phyloP scores from a whole-genome alignment of 352 stramenopile genomes.

The Pythium folliculosum region DNA sequence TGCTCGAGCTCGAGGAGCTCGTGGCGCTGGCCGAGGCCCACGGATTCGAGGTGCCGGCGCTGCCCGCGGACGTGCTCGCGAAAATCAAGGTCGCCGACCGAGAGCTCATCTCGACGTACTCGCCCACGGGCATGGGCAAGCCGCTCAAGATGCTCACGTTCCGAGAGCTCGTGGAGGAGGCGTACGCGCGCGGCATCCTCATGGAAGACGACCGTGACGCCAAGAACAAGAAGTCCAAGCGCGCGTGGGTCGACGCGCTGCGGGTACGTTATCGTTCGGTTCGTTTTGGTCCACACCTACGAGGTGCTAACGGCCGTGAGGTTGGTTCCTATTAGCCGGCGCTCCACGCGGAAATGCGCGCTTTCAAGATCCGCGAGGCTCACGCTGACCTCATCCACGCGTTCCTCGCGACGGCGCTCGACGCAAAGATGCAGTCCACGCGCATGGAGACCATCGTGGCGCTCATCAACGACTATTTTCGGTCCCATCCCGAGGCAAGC shows the following conservation, averaged over 20 bases:
- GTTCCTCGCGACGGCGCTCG: constrained; percentile 36
- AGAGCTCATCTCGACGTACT: constrained; percentile 43
- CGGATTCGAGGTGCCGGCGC: constrained; percentile 29
- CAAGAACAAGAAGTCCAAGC: constrained; percentile 66
- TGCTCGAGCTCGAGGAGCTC: constrained; percentile 49
- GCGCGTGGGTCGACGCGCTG: constrained; percentile 55
- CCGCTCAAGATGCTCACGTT: constrained; percentile 60
- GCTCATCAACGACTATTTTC: constrained; percentile 15
- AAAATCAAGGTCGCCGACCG: constrained; percentile 53
- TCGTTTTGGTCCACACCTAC: too few species aligned
- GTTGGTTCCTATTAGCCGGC: constrained; percentile 25
- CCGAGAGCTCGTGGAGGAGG: constrained; percentile 61
- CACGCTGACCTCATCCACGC: constrained; percentile 48
- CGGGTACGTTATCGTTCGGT: constrained; percentile 22
- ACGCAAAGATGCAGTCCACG: constrained; percentile 36
- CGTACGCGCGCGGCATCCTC: constrained; percentile 44
- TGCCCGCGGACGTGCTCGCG: constrained; percentile 37
- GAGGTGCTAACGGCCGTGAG: too few species aligned
- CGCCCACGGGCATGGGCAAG: constrained; percentile 41
- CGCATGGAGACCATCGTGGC: constrained; percentile 24
- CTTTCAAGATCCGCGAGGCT: constrained; percentile 36
- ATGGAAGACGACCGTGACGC: constrained; percentile 35
- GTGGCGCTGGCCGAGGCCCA: constrained; percentile 34
- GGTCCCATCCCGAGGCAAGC: background rate
- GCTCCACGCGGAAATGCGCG: constrained; percentile 33